Evolutionary conservation across 257 asterid genomes (phyloP).

Genomic region (Plantago major): DNA sequence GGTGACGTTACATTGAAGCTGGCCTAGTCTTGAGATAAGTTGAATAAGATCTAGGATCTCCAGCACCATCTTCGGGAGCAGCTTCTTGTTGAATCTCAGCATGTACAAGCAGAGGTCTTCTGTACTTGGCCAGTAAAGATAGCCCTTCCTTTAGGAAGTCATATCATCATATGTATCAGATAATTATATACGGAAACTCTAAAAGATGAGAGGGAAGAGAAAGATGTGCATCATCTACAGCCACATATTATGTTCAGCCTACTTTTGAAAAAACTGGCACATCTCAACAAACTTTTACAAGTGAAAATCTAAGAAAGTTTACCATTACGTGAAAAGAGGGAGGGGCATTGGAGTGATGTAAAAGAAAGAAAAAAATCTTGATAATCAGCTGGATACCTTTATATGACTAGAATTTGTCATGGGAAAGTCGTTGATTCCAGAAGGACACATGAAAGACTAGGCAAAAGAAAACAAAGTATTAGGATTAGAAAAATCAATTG

Average conservation of each 20-base stretch:
- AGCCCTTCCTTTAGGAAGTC: constrained; percentile 61
- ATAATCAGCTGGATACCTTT: constrained; percentile 42
- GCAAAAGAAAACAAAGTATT: constrained; percentile 9
- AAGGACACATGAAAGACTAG: constrained; percentile 98
- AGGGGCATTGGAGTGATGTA: no score
- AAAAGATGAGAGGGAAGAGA: background rate
- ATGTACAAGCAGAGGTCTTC: constrained; percentile 87
- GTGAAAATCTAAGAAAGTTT: no score
- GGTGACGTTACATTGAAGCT: constrained; percentile 54
- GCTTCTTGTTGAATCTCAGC: constrained; percentile 64
- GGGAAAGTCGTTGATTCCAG: constrained; percentile 95
- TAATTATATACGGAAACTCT: background rate
- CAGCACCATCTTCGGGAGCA: constrained; percentile 31
- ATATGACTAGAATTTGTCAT: constrained; percentile 86
- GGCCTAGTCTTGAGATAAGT: constrained; percentile 90
- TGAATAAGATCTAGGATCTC: constrained; percentile 59
- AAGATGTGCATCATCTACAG: background rate
- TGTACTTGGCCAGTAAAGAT: constrained; percentile 65
- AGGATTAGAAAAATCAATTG: constrained; percentile 2
- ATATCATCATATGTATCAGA: constrained; percentile 17
- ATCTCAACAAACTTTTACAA: background rate
- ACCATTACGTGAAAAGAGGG: no score
- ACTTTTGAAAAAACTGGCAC: no score
- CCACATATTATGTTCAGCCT: no score
- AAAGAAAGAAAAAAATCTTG: background rate